phyloP scores from a whole-genome alignment of 192 early-diverging fungal species.

The Backusella psychrophila region DNA sequence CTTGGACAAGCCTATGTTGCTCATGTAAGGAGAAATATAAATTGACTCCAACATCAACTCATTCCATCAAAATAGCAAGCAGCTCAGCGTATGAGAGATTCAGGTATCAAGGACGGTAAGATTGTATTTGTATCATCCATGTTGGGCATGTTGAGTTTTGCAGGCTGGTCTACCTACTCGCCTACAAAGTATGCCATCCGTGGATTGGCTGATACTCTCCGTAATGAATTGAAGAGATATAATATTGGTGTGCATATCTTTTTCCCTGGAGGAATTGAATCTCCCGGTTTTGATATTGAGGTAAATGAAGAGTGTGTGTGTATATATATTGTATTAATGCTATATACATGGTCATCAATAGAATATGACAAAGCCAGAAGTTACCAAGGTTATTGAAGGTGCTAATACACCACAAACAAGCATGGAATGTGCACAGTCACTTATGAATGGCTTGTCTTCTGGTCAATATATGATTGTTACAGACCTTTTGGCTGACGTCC shows the following conservation, averaged over 20 bases:
- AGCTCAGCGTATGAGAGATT: conserved; percentile 57
- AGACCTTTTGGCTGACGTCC: conserved; percentile 27
- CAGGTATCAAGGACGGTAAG: conserved; percentile 51
- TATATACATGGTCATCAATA: conserved; percentile 7
- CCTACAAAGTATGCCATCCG: conserved; percentile 75
- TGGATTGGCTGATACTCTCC: conserved; percentile 67
- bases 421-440: conserved; percentile 54
- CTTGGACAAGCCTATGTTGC: conserved; percentile 60
- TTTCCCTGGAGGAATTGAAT: conserved; percentile 68
- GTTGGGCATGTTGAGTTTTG: conserved; percentile 65
- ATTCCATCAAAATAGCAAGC: conserved; percentile 41
- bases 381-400: conserved; percentile 74
- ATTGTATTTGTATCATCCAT: conserved; percentile 70
- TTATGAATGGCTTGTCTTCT: conserved; percentile 39
- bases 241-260: conserved; percentile 67
- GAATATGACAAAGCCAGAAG: conserved; percentile 70
- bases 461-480: conserved; percentile 36
- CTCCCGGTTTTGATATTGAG: conserved; percentile 68
- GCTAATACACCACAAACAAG: conserved; percentile 54
- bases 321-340: neutral
- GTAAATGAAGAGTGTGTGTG: conserved; percentile 22
- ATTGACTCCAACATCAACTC: neutral
- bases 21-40: conserved; percentile 46
- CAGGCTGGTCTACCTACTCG: conserved; percentile 64
- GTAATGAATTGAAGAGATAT: conserved; percentile 64